Evolutionary conservation across 257 asterid species (phyloP).

Genomic region (Osmanthus fragrans): DNA sequence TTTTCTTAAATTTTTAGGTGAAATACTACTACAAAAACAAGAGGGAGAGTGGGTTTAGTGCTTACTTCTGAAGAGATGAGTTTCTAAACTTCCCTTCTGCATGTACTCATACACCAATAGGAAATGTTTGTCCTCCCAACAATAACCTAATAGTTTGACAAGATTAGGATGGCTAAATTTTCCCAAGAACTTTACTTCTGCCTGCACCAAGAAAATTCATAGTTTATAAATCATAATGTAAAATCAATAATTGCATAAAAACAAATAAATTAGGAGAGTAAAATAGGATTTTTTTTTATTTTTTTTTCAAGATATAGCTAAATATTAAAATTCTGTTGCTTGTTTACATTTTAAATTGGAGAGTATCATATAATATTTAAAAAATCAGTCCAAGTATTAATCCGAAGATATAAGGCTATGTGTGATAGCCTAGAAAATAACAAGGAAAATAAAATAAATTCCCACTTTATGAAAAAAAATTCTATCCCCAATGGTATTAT

Average conservation of each 20-base stretch:
- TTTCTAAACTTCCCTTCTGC: constrained; percentile 19
- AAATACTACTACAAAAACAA: too few species aligned
- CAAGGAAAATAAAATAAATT: too few species aligned
- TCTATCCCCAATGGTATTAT: too few species aligned
- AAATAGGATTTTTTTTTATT: not conserved
- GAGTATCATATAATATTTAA: too few species aligned
- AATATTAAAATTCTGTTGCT: too few species aligned
- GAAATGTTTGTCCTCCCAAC: constrained; percentile 17
- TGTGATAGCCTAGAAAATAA: too few species aligned
- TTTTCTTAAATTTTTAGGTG: not conserved
- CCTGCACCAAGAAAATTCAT: constrained; percentile 6
- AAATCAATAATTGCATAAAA: not conserved
- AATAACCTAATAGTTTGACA: constrained; percentile 15
- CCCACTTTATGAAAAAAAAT: too few species aligned
- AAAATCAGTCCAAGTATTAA: too few species aligned
- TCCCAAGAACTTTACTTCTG: constrained; percentile 17
- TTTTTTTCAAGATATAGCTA: too few species aligned
- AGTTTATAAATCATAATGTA: not conserved
- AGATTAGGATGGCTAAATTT: constrained; percentile 20
- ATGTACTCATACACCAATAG: constrained; percentile 15
- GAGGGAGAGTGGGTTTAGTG: not conserved
- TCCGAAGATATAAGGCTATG: too few species aligned
- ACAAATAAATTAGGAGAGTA: not conserved
- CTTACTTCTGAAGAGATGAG: constrained; percentile 18
- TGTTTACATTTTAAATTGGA: too few species aligned